These are phyloP conservation scores for Wickerhamiella dianesei DNA, from an alignment of 805 yeast genomes.

Conservation along the genomic window DNA sequence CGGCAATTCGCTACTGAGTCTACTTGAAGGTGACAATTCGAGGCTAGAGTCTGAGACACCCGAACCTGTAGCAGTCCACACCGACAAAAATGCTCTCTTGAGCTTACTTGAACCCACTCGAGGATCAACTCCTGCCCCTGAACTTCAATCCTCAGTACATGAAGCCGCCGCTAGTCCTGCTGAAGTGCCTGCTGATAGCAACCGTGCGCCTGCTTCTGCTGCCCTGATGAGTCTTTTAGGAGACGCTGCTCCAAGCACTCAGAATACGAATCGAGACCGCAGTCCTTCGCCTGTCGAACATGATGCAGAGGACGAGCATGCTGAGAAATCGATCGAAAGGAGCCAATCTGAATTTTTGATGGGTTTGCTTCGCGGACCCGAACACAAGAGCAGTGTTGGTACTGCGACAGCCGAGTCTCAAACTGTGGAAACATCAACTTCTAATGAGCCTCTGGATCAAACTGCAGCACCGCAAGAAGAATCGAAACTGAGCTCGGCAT, in stretches of 20 bases:
- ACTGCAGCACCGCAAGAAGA: neutral
- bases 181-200: neutral
- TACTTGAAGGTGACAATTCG: neutral
- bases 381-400: neutral
- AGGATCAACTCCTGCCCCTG: neutral
- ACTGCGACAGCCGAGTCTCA: neutral
- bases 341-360: neutral
- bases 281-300: too few relatives aligned
- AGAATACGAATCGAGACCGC: neutral
- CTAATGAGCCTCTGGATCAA: neutral
- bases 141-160: neutral
- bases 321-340: neutral
- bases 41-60: neutral
- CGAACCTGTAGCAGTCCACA: too few relatives aligned
- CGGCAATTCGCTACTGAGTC: constrained; percentile 15
- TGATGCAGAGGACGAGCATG: neutral
- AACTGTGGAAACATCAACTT: neutral
- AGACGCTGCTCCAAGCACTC: neutral
- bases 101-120: neutral
- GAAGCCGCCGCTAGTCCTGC: neutral
- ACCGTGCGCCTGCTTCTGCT: neutral
- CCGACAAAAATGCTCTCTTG: neutral
- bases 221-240: neutral
- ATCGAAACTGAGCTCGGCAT: neutral
- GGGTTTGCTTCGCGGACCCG: neutral